Evolutionary conservation across 768 basidiomycete genomes (phyloP).

Genomic region (Trichaptum fuscoviolaceum): DNA sequence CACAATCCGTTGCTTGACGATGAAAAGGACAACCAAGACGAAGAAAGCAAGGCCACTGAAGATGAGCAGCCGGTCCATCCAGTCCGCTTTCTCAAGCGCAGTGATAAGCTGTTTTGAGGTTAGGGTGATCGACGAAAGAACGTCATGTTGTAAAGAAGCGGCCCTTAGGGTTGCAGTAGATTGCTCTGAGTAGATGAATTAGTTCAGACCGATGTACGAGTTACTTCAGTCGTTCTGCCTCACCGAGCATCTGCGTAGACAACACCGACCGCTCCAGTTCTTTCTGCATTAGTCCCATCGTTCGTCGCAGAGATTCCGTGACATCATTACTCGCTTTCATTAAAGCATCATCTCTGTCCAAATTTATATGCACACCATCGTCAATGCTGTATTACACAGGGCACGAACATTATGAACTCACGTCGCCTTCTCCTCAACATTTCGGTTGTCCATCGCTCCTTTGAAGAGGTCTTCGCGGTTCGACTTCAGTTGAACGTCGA

Average conservation of each 20-base stretch:
- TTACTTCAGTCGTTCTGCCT: constrained; percentile 9
- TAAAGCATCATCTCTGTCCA: constrained; percentile 67
- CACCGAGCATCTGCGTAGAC: constrained; percentile 80
- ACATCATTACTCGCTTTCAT: constrained; percentile 89
- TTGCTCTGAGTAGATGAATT: constrained; percentile 41
- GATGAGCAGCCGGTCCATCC: constrained; percentile 87
- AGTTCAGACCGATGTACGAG: background rate
- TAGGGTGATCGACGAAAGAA: constrained; percentile 60
- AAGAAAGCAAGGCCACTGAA: constrained; percentile 79
- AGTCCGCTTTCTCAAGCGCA: constrained; percentile 84
- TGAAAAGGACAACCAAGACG: constrained; percentile 74
- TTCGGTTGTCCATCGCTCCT: constrained; percentile 43
- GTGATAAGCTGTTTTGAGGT: constrained; percentile 84
- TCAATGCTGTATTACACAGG: background rate
- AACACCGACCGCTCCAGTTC: constrained; percentile 90
- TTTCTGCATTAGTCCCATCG: constrained; percentile 80
- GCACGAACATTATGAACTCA: constrained; percentile 25
- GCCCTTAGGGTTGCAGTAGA: constrained; percentile 74
- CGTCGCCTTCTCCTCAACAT: constrained; percentile 55
- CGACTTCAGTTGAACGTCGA: constrained; percentile 55
- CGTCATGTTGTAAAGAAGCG: constrained; percentile 73
- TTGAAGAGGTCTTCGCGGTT: constrained; percentile 69
- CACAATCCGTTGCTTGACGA: constrained; percentile 82
- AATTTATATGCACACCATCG: background rate
- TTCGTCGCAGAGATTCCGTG: constrained; percentile 81